Conservation (phyloP, 2,329 filamentous ascomycete species). For the Fusarium virguliforme region DNA sequence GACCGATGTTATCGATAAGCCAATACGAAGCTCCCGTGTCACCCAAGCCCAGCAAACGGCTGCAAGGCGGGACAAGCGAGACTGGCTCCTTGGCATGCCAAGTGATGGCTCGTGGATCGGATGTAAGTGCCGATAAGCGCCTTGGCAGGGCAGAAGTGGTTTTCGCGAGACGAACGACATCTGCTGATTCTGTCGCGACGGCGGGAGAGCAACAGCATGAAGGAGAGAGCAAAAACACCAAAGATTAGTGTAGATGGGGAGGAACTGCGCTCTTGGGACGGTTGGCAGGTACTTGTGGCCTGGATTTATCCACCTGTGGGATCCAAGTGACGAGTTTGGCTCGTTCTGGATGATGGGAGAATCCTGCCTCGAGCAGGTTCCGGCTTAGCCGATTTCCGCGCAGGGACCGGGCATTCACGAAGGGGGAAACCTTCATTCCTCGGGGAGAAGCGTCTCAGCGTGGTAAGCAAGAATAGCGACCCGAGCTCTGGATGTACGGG, state of each 20-base stretch:
- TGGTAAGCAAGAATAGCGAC: not conserved
- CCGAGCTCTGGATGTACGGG: not conserved
- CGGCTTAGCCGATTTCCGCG: constrained; percentile 18
- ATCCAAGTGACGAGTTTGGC: constrained; percentile 19
- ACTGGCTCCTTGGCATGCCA: constrained; percentile 43
- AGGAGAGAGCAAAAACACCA: not conserved
- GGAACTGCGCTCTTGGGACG: not conserved
- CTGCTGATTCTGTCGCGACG: constrained; percentile 7
- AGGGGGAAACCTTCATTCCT: constrained; percentile 11
- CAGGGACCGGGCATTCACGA: constrained; percentile 25
- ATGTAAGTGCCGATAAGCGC: constrained; percentile 48
- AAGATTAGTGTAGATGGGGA: not conserved
- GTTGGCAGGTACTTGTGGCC: not conserved
- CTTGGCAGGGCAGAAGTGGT: constrained; percentile 46
- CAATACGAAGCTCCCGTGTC: not conserved
- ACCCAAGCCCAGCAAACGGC: constrained; percentile 33
- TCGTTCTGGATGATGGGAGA: constrained; percentile 13
- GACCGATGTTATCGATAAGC: constrained; percentile 15
- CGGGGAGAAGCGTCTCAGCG: not conserved
- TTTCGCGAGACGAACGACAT: constrained; percentile 29
- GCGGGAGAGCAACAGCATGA: not conserved
- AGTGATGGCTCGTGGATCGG: constrained; percentile 47
- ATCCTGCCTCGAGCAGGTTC: constrained; percentile 15
- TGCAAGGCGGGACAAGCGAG: constrained; percentile 37
- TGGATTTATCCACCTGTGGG: constrained; percentile 23